These are phyloP conservation scores for Glycine soja DNA, from an alignment of 306 rosid genomes.

Conservation along the genomic window DNA sequence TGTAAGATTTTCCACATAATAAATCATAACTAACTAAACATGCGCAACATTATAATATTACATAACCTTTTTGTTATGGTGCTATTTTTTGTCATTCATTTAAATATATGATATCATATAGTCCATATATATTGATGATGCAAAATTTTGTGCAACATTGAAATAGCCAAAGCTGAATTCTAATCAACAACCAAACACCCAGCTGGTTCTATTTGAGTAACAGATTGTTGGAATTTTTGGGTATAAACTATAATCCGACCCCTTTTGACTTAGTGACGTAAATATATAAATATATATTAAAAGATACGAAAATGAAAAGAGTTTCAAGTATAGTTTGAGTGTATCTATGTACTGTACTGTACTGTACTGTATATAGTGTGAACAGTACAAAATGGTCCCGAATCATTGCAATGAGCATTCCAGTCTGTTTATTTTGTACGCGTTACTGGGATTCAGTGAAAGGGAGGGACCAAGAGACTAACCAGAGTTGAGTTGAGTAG, in stretches of 20 bases:
- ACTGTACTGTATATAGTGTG: not conserved
- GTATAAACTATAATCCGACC: not conserved
- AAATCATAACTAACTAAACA: not conserved
- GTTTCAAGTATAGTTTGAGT: not conserved
- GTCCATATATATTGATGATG: no score
- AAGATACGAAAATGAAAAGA: not conserved
- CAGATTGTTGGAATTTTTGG: no score
- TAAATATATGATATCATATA: not conserved
- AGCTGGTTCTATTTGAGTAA: not conserved
- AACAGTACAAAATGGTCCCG: not conserved
- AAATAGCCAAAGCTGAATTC: not conserved
- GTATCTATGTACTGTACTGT: not conserved
- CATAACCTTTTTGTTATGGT: not conserved
- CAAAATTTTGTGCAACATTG: no score
- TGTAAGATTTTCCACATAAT: no score
- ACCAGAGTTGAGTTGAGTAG: not conserved
- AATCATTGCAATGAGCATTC: not conserved
- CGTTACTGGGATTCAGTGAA: conserved; percentile 1
- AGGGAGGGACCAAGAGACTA: not conserved
- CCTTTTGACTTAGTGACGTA: not conserved
- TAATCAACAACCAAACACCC: not conserved
- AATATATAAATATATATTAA: not conserved
- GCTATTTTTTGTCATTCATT: not conserved
- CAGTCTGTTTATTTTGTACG: not conserved
- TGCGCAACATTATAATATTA: not conserved